These are phyloP conservation scores for Phytophthora vignae DNA, from an alignment of 352 stramenopile genomes.

Conservation along the genomic window DNA sequence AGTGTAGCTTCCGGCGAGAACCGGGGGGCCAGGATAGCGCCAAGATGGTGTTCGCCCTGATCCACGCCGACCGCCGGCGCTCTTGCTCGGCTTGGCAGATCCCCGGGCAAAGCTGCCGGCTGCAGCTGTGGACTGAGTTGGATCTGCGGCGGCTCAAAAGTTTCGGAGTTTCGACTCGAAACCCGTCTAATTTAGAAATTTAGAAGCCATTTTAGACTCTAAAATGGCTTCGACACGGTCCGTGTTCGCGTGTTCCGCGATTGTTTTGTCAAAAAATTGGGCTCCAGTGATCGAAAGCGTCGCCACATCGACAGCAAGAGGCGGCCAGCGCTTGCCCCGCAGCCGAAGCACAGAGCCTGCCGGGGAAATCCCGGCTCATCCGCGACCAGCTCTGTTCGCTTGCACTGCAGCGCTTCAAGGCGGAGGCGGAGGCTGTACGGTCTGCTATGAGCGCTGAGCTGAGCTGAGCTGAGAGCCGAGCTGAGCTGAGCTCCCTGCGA, in stretches of 20 bases:
- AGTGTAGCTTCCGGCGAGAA: slow-evolving; percentile 28
- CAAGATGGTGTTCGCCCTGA: slow-evolving; percentile 30
- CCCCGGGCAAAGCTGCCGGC: slow-evolving; percentile 14
- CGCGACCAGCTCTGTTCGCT: slow-evolving; percentile 6
- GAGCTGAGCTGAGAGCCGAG: neutral
- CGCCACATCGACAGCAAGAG: slow-evolving; percentile 18
- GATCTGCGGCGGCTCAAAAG: slow-evolving; percentile 19
- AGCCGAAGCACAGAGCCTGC: slow-evolving; percentile 17
- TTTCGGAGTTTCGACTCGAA: too few species aligned
- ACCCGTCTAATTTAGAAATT: too few species aligned
- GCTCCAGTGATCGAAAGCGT: slow-evolving; percentile 35
- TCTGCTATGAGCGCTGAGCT: neutral
- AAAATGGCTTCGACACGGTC: slow-evolving; percentile 28
- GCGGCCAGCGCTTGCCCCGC: slow-evolving; percentile 18
- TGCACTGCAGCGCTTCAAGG: neutral
- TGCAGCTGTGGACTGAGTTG: slow-evolving; percentile 41
- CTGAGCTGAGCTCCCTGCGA: neutral
- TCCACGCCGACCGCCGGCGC: slow-evolving; percentile 15
- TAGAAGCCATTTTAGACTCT: too few species aligned
- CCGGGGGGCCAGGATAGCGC: slow-evolving; percentile 15
- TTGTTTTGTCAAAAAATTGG: slow-evolving; percentile 35
- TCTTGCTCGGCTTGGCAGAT: slow-evolving; percentile 31
- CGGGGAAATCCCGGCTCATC: slow-evolving; percentile 26
- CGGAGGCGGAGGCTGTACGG: neutral
- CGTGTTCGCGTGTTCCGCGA: slow-evolving; percentile 29